A percentile compares a stretch with the other conserved stretches of the same genome.
Conservation (phyloP, 305 asterid species). For the Ilex paraguariensis region DNA sequence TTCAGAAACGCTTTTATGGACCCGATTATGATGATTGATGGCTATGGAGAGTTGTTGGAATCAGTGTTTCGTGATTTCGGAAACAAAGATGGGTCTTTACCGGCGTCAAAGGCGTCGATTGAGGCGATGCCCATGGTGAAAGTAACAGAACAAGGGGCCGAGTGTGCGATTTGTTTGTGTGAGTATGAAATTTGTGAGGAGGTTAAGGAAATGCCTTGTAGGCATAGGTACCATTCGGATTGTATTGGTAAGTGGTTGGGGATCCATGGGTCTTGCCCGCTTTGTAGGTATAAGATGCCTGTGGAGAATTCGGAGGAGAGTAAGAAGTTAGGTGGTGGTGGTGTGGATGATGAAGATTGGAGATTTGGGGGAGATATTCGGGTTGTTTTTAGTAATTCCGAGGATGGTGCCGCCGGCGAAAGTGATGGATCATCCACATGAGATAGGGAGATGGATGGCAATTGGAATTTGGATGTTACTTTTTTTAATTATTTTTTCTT, state of each 20-base stretch:
- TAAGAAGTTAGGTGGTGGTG: neutral
- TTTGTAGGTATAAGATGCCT: constrained; percentile 58
- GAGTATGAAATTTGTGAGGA: constrained; percentile 29
- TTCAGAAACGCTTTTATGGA: constrained; percentile 32
- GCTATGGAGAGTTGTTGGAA: constrained; percentile 27
- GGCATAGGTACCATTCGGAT: constrained; percentile 35
- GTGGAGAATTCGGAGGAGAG: constrained; percentile 10
- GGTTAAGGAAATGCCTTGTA: constrained; percentile 63
- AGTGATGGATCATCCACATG: constrained; percentile 16
- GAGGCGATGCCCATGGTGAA: constrained; percentile 34
- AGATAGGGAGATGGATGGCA: constrained; percentile 26
- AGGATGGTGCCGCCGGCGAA: neutral
- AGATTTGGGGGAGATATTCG: constrained; percentile 24
- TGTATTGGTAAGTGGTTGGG: constrained; percentile 62
- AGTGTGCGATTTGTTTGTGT: constrained; percentile 50
- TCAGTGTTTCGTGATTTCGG: constrained; percentile 27
- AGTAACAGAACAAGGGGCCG: constrained; percentile 27
- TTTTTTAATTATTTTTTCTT: neutral
- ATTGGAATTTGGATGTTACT: neutral
- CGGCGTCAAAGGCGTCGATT: constrained; percentile 50
- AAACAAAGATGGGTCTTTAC: constrained; percentile 29
- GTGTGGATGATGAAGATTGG: neutral
- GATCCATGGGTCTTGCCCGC: constrained; percentile 53
- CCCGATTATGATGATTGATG: constrained; percentile 40
- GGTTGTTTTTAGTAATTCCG: constrained; percentile 12